Evolutionary conservation across 2,329 filamentous ascomycete species (phyloP).

Genomic region (Epichloe aotearoae): DNA sequence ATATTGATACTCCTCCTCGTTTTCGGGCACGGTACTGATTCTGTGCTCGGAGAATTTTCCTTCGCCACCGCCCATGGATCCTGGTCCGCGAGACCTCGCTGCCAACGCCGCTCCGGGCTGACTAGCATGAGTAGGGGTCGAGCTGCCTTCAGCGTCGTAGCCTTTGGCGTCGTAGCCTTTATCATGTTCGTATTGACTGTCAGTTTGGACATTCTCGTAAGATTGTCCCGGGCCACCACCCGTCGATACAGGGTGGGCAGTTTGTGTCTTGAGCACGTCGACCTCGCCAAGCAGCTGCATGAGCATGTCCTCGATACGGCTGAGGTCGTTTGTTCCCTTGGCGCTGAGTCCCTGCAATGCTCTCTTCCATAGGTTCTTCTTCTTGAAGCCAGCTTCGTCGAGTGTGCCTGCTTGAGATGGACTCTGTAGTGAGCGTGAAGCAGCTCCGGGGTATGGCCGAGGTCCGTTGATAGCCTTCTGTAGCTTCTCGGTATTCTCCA

Average conservation of each 20-base stretch:
- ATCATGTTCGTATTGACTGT: conserved; percentile 53
- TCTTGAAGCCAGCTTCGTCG: conserved; percentile 57
- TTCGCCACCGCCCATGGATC: conserved; percentile 30
- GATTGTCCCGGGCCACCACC: conserved; percentile 46
- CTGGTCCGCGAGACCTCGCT: conserved; percentile 32
- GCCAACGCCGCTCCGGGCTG: conserved; percentile 66
- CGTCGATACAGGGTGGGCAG: conserved; percentile 25
- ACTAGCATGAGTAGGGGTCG: conserved; percentile 51
- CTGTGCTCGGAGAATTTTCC: conserved; percentile 60
- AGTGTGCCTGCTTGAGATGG: conserved; percentile 40
- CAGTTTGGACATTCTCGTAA: conserved; percentile 53
- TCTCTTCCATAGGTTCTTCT: conserved; percentile 83
- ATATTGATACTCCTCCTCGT: conserved; percentile 53
- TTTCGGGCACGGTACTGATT: conserved; percentile 81
- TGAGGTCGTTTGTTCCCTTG: conserved; percentile 77
- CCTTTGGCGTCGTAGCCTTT: conserved; percentile 39
- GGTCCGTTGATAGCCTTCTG: conserved; percentile 75
- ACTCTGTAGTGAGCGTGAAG: conserved; percentile 45
- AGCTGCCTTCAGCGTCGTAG: conserved; percentile 77
- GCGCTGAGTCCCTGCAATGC: conserved; percentile 83
- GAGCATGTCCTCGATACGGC: conserved; percentile 82
- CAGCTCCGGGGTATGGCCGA: conserved; percentile 61
- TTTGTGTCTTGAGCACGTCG: conserved; percentile 61
- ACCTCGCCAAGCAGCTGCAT: conserved; percentile 87
- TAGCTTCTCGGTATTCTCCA: conserved; percentile 79